These are phyloP conservation scores for Ophiocordyceps unilateralis DNA, from an alignment of 2,329 filamentous ascomycete species.

Conservation along the genomic window DNA sequence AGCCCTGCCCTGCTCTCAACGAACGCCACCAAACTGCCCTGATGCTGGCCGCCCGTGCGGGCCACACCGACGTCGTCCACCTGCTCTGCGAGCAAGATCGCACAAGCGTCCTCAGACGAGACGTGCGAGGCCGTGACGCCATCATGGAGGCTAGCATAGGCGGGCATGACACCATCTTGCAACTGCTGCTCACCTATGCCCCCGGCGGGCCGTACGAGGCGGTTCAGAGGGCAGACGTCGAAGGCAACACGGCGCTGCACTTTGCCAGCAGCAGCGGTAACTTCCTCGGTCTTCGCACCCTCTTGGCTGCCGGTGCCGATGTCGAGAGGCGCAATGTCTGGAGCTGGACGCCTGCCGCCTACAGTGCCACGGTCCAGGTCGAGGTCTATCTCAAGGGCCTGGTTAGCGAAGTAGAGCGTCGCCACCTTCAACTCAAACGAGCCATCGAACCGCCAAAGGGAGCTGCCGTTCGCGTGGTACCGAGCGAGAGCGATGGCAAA, in stretches of 20 bases:
- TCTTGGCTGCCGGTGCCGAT: slow-evolving; percentile 65
- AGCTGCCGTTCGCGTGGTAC: slow-evolving; percentile 26
- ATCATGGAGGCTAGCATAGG: slow-evolving; percentile 47
- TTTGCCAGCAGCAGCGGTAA: slow-evolving; percentile 74
- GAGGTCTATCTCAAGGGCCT: slow-evolving; percentile 72
- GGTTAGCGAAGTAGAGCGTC: slow-evolving; percentile 52
- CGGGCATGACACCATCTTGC: slow-evolving; percentile 47
- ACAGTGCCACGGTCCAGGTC: slow-evolving; percentile 65
- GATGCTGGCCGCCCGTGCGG: slow-evolving; percentile 55
- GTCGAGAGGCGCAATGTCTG: slow-evolving; percentile 54
- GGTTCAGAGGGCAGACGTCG: slow-evolving; percentile 41
- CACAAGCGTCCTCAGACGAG: slow-evolving; percentile 43
- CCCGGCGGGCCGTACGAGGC: slow-evolving; percentile 35
- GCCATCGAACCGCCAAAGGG: slow-evolving; percentile 22
- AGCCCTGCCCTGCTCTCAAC: slow-evolving; percentile 57
- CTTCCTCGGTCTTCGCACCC: slow-evolving; percentile 55
- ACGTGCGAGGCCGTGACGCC: slow-evolving; percentile 53
- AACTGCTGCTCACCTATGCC: slow-evolving; percentile 44
- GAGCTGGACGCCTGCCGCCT: slow-evolving; percentile 71
- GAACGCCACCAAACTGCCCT: slow-evolving; percentile 65
- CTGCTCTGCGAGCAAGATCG: slow-evolving; percentile 50
- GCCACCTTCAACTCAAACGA: slow-evolving; percentile 21
- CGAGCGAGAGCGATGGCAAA: slow-evolving; percentile 17
- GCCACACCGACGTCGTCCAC: slow-evolving; percentile 58
- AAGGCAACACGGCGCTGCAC: slow-evolving; percentile 77